phyloP scores from a whole-genome alignment of 495 filamentous ascomycete genomes.

The Aspergillus heteromorphus region DNA sequence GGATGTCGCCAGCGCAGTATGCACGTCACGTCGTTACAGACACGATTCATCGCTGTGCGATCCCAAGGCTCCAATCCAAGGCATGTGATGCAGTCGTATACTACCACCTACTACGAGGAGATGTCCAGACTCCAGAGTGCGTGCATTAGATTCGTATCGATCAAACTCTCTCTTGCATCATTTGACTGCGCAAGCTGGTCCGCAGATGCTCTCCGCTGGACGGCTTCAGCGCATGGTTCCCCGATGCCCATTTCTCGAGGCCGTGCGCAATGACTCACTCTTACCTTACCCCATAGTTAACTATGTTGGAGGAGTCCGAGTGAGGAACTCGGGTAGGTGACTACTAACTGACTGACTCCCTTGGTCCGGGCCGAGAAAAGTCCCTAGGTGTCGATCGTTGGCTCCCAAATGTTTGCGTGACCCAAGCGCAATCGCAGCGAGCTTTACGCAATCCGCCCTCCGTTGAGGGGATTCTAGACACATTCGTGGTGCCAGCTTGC shows the following conservation, averaged over 20 bases:
- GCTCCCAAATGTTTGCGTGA: not conserved
- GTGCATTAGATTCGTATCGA: not conserved
- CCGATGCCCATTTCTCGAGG: not conserved
- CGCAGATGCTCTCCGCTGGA: not conserved
- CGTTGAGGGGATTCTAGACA: not conserved
- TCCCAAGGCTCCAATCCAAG: no score
- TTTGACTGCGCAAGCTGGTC: not conserved
- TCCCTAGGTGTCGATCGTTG: not conserved
- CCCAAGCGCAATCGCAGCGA: not conserved
- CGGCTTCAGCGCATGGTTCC: not conserved
- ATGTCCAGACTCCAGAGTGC: not conserved
- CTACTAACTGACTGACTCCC: not conserved
- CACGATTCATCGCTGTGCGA: not conserved
- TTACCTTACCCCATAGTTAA: no score
- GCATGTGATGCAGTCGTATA: not conserved
- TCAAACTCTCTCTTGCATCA: not conserved
- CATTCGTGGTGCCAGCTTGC: not conserved
- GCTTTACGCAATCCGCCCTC: not conserved
- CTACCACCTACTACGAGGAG: no score
- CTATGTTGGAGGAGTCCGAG: not conserved
- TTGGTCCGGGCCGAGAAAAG: not conserved
- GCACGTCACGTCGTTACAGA: not conserved
- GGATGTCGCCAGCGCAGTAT: not conserved
- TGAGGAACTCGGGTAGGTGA: not conserved
- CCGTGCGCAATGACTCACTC: slow-evolving; percentile 3